Conservation (phyloP, 2,329 filamentous ascomycete species). For the Beauveria asiatica region DNA sequence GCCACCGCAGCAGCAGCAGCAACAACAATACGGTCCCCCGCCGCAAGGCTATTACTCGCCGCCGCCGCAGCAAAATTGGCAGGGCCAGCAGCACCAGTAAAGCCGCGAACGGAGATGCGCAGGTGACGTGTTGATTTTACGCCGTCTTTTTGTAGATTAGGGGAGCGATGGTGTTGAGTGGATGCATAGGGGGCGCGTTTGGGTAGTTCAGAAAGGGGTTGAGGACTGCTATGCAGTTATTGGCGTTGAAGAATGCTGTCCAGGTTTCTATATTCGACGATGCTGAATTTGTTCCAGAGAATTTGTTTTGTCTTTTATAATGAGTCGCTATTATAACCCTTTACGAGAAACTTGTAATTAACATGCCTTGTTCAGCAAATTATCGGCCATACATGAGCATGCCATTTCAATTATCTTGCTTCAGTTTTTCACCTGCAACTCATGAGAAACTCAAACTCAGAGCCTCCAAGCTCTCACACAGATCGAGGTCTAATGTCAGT, state of each 20-base stretch:
- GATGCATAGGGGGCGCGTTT: not conserved
- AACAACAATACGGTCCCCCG: not conserved
- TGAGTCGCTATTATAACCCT: too few relatives aligned
- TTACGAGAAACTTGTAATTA: too few relatives aligned
- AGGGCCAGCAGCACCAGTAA: slow-evolving; percentile 12
- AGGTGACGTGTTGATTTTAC: not conserved
- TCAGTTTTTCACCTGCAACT: too few relatives aligned
- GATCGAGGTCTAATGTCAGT: too few relatives aligned
- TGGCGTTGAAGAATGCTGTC: not conserved
- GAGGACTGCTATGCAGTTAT: not conserved
- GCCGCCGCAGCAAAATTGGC: slow-evolving; percentile 1
- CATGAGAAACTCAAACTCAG: too few relatives aligned
- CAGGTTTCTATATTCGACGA: not conserved
- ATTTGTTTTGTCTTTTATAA: not conserved
- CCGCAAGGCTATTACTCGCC: slow-evolving; percentile 1
- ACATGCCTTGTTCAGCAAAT: too few relatives aligned
- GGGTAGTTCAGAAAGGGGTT: not conserved
- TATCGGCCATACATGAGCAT: too few relatives aligned
- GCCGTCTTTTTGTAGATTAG: not conserved
- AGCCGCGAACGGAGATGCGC: not conserved
- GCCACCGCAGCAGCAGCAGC: not conserved
- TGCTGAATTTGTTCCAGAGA: not conserved
- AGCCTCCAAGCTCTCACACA: too few relatives aligned
- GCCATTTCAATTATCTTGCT: too few relatives aligned
- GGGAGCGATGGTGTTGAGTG: not conserved